phyloP scores from a whole-genome alignment of 345 rosid genomes.

The Gossypium turneri region DNA sequence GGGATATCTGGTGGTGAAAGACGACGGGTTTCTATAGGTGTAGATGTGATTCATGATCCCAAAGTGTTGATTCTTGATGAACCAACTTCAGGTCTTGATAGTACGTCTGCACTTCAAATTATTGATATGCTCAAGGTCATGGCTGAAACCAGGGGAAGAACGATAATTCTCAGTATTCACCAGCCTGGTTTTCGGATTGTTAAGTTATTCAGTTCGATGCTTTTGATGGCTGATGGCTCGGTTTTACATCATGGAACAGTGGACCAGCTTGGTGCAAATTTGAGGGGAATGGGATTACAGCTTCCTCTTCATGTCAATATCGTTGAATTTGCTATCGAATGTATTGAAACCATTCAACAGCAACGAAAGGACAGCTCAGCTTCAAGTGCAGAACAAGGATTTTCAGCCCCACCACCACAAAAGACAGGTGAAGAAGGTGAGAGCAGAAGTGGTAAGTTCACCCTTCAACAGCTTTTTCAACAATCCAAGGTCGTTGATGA shows the following conservation, averaged over 20 bases:
- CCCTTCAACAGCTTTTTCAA: constrained; percentile 82
- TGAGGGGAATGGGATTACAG: constrained; percentile 51
- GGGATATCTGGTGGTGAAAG: constrained; percentile 97
- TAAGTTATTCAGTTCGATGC: constrained; percentile 69
- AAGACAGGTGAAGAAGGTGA: constrained; percentile 38
- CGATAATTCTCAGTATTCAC: constrained; percentile 74
- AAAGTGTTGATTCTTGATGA: constrained; percentile 88
- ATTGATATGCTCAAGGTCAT: constrained; percentile 81
- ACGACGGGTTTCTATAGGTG: constrained; percentile 93
- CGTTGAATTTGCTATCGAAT: constrained; percentile 82
- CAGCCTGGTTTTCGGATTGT: constrained; percentile 94
- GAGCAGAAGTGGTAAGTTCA: constrained; percentile 50
- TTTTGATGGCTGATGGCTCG: constrained; percentile 71
- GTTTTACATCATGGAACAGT: constrained; percentile 77
- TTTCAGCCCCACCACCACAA: constrained; percentile 27
- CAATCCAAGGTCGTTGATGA: constrained; percentile 70
- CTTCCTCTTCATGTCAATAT: constrained; percentile 66
- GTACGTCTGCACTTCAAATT: constrained; percentile 77
- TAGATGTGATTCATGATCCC: constrained; percentile 88
- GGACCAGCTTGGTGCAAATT: constrained; percentile 52
- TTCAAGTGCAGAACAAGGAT: constrained; percentile 25
- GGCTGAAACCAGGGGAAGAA: constrained; percentile 81
- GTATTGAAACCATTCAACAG: constrained; percentile 53
- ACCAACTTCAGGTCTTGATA: constrained; percentile 96
- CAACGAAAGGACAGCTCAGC: constrained; percentile 19